These are phyloP conservation scores for Histomonas meleagridis DNA, from an alignment of 208 protist genomes.

Conservation along the genomic window DNA sequence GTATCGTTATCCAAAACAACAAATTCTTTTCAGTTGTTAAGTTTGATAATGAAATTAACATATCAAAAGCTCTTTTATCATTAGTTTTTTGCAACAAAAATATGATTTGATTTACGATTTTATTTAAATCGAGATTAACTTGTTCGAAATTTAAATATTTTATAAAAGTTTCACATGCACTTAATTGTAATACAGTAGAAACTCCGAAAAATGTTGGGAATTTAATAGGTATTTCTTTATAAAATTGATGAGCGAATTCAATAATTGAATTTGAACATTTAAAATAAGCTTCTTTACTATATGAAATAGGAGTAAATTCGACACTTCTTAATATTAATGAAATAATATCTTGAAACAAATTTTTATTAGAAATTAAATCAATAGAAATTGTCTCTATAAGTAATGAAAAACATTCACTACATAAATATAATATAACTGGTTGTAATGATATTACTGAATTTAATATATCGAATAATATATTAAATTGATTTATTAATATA, in stretches of 20 bases:
- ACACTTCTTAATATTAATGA: neutral
- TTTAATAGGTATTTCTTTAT: neutral
- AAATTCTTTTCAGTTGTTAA: neutral
- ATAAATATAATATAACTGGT: neutral
- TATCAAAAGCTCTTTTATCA: neutral
- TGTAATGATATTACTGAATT: neutral
- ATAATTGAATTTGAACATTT: neutral
- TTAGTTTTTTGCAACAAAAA: neutral
- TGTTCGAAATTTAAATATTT: neutral
- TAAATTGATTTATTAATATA: neutral
- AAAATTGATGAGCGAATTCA: conserved; percentile 1
- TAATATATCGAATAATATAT: neutral
- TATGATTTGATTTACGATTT: neutral
- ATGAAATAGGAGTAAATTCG: neutral
- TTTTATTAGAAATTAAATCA: no score
- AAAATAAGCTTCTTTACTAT: neutral
- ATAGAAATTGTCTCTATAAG: neutral
- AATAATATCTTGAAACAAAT: no score
- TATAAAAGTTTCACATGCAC: neutral
- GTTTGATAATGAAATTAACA: neutral
- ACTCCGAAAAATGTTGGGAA: neutral
- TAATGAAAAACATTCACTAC: neutral
- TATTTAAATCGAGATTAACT: neutral
- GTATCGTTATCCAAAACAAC: neutral
- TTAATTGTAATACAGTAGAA: neutral